phyloP scores from a whole-genome alignment of 768 basidiomycete species.

The Kwoniella mangroviensis region DNA sequence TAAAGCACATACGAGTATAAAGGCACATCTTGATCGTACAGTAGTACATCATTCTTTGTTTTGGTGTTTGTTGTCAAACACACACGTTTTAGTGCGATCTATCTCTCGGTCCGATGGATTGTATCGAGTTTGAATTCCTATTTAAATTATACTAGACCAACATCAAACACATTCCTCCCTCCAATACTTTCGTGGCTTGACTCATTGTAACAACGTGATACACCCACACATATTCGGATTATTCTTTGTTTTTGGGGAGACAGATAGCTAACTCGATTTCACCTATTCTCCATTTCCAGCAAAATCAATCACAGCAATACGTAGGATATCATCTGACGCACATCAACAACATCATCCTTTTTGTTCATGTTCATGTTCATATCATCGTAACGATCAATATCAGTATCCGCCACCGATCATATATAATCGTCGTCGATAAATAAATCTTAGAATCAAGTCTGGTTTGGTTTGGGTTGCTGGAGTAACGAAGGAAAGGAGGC shows the following conservation, averaged over 20 bases:
- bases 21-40: no score
- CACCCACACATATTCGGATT: background rate
- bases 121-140: background rate
- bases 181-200: background rate
- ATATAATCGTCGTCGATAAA: background rate
- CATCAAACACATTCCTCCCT: slow-evolving; percentile 4
- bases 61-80: background rate
- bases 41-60: no score
- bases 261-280: background rate
- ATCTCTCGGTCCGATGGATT: slow-evolving; percentile 1
- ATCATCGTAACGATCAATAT: background rate
- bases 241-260: background rate
- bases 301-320: background rate
- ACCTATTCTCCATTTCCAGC: background rate
- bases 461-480: no score
- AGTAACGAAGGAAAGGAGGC: background rate
- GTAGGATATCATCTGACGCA: background rate
- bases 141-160: background rate
- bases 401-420: background rate
- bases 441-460: background rate
- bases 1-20: no score
- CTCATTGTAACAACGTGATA: slow-evolving; percentile 12
- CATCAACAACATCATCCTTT: background rate
- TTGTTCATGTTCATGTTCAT: background rate
- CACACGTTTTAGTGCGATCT: slow-evolving; percentile 1